A percentile compares a stretch with the other conserved stretches of the same genome.
phyloP scores from a whole-genome alignment of 2,329 filamentous ascomycete genomes.

The Penicillium palitans region DNA sequence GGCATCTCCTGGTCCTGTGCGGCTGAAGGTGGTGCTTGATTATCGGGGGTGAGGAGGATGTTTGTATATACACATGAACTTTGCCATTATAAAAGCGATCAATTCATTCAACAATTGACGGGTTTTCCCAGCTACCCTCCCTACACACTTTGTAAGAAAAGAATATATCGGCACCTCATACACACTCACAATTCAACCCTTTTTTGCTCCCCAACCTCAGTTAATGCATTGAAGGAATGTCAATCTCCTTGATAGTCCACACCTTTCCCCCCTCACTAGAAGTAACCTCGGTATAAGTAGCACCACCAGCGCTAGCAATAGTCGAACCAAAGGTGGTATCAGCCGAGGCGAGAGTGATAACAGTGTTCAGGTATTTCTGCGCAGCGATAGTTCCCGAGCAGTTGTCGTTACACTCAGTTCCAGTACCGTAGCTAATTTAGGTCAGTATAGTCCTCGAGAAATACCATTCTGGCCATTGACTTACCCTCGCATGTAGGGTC shows the following conservation, averaged over 20 bases:
- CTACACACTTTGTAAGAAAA: too few relatives aligned
- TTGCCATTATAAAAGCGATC: neutral
- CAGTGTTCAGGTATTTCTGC: constrained; percentile 44
- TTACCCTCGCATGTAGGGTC: constrained; percentile 40
- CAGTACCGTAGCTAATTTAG: constrained; percentile 35
- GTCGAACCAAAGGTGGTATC: constrained; percentile 31
- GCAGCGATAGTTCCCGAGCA: constrained; percentile 43
- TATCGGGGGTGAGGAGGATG: constrained; percentile 21
- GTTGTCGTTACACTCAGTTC: constrained; percentile 43
- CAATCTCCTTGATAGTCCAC: constrained; percentile 41
- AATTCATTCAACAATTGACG: neutral
- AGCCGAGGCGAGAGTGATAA: constrained; percentile 39
- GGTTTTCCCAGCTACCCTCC: neutral
- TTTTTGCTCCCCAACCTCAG: too few relatives aligned
- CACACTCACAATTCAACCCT: too few relatives aligned
- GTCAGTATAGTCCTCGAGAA: neutral
- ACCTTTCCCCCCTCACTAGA: constrained; percentile 39
- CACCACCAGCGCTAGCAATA: constrained; percentile 30
- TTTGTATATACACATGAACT: constrained; percentile 4
- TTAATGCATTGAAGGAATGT: constrained; percentile 36
- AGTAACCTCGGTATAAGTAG: constrained; percentile 37
- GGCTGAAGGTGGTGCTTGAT: constrained; percentile 31
- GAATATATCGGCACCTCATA: too few relatives aligned
- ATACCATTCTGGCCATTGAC: neutral
- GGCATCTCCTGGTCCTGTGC: constrained; percentile 32